phyloP scores from a whole-genome alignment of 352 stramenopile genomes.

The Blastocystis sp. region DNA sequence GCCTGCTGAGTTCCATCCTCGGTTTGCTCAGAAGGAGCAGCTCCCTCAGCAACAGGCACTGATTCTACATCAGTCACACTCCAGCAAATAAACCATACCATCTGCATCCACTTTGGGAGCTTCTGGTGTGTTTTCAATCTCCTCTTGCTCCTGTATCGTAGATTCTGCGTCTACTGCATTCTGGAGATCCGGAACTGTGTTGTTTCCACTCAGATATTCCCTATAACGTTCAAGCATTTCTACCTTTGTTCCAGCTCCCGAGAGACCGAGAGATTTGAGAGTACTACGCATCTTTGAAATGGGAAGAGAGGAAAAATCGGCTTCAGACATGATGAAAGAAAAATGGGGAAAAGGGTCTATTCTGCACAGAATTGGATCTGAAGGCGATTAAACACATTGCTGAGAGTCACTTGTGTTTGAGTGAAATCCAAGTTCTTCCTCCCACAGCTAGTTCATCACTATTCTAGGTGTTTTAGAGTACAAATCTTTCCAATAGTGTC shows the following conservation, averaged over 20 bases:
- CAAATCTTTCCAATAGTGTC: neutral
- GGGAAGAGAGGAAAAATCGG: constrained; percentile 24
- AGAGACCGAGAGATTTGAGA: constrained; percentile 11
- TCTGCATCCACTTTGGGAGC: neutral
- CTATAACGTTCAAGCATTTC: constrained; percentile 25
- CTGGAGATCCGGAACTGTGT: neutral
- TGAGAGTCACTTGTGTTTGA: too few relatives aligned
- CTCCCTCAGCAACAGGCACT: neutral
- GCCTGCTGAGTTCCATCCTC: neutral
- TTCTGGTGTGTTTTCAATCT: neutral
- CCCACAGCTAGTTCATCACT: too few relatives aligned
- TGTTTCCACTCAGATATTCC: neutral
- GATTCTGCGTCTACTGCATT: neutral
- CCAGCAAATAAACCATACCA: neutral
- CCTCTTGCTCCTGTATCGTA: neutral
- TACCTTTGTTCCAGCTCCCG: constrained; percentile 37
- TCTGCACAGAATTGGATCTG: too few relatives aligned
- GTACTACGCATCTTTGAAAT: constrained; percentile 27
- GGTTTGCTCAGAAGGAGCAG: neutral
- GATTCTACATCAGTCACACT: neutral
- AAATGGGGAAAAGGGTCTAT: neutral
- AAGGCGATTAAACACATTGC: too few relatives aligned
- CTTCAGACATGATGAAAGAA: neutral
- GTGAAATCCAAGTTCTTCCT: too few relatives aligned
- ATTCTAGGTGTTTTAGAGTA: too few relatives aligned